phyloP scores from a whole-genome alignment of 345 rosid genomes.

The Hibiscus mutabilis region DNA sequence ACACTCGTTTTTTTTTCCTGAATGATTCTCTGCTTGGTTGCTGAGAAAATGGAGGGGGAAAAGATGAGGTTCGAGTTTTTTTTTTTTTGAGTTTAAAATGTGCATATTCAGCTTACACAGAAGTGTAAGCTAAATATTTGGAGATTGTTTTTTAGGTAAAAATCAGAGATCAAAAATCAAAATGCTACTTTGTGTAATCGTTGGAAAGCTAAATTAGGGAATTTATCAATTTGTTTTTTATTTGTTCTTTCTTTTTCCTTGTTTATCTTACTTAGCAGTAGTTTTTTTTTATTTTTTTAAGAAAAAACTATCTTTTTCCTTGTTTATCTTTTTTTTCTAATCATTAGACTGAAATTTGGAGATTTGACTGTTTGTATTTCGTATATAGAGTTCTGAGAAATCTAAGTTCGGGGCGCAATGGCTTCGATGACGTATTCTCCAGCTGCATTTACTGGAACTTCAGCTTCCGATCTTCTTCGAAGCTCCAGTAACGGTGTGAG shows the following conservation, averaged over 20 bases:
- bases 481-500: slow-evolving; percentile 48
- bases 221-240: neutral
- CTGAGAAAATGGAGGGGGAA: neutral
- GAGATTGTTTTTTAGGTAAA: neutral
- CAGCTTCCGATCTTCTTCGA: slow-evolving; percentile 76
- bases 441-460: slow-evolving; percentile 36
- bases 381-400: slow-evolving; percentile 13
- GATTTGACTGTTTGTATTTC: slow-evolving; percentile 15
- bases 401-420: slow-evolving; percentile 35
- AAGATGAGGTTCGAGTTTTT: neutral
- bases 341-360: neutral
- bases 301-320: neutral
- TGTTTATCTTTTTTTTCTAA: neutral
- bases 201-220: neutral
- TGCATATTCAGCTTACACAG: neutral
- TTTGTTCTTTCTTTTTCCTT: neutral
- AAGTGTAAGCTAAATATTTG: neutral
- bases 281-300: neutral
- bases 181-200: neutral
- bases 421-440: slow-evolving; percentile 52
- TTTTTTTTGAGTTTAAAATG: neutral
- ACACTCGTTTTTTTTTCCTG: neutral
- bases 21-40: slow-evolving; percentile 15
- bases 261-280: neutral
- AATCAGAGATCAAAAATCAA: neutral